Conservation (phyloP, 495 filamentous ascomycete species). For the Penicillium canescens region DNA sequence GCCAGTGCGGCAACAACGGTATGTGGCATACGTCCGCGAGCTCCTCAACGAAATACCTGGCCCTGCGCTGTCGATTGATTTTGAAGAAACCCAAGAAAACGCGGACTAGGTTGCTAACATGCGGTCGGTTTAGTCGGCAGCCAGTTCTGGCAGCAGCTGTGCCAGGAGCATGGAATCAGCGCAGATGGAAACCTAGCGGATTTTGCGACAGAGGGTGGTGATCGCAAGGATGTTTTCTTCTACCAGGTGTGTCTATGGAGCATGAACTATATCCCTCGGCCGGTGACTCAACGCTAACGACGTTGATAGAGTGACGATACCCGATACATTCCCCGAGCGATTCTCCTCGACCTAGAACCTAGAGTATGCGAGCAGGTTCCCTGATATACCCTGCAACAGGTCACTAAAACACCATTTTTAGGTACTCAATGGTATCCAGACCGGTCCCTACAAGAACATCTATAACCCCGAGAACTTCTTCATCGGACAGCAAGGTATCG, state of each 20-base stretch:
- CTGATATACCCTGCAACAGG: not conserved
- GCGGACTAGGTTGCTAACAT: conserved; percentile 11
- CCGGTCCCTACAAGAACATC: conserved; percentile 91
- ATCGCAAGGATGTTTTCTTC: conserved; percentile 99
- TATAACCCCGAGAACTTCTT: conserved; percentile 99
- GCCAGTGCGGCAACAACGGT: conserved; percentile 99
- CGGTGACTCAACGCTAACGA: conserved; percentile 6
- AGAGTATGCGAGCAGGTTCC: conserved; percentile 55
- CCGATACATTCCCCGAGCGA: conserved; percentile 94
- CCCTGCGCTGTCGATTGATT: not conserved
- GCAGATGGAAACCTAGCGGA: conserved; percentile 96
- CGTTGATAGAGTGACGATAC: conserved; percentile 79
- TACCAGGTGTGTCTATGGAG: conserved; percentile 64
- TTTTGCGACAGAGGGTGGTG: conserved; percentile 92
- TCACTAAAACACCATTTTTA: conserved; percentile 28
- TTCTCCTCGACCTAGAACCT: conserved; percentile 92
- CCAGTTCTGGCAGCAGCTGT: conserved; percentile 97
- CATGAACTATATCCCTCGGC: not conserved
- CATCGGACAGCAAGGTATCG: conserved; percentile 84
- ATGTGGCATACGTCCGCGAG: conserved; percentile 34
- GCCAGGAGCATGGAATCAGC: conserved; percentile 96
- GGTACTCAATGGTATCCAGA: conserved; percentile 91
- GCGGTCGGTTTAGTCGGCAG: conserved; percentile 64
- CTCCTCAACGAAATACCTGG: conserved; percentile 11
- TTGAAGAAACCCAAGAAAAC: no score